Conservation (phyloP, 2,329 filamentous ascomycete species). For the Rutstroemia sydowiana region DNA sequence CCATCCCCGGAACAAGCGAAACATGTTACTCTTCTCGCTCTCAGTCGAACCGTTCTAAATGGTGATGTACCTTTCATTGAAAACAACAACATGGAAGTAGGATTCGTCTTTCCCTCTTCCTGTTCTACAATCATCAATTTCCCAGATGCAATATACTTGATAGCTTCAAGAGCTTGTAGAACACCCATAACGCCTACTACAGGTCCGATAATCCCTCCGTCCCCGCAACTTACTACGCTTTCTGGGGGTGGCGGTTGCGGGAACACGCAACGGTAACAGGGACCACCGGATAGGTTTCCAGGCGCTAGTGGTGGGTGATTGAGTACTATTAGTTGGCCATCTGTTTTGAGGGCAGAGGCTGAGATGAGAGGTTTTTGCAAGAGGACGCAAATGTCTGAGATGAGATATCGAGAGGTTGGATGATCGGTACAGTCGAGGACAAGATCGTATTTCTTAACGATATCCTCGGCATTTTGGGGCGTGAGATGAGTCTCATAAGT, state of each 20-base stretch:
- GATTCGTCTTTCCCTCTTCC: conserved; percentile 19
- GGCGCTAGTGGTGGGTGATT: conserved; percentile 66
- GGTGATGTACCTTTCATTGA: conserved; percentile 43
- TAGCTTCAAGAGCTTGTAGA: conserved; percentile 79
- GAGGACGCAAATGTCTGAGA: conserved; percentile 83
- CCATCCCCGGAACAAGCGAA: conserved; percentile 64
- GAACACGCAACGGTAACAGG: conserved; percentile 92
- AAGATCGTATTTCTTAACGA: conserved; percentile 68
- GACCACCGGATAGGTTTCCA: conserved; percentile 55
- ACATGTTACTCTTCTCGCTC: conserved; percentile 61
- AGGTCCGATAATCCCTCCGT: conserved; percentile 86
- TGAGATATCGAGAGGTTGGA: conserved; percentile 82
- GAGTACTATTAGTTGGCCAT: conserved; percentile 83
- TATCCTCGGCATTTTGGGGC: conserved; percentile 56
- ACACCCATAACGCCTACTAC: conserved; percentile 93
- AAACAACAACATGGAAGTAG: conserved; percentile 37
- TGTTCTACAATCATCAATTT: conserved; percentile 14
- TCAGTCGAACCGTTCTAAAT: conserved; percentile 72
- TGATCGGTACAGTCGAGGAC: conserved; percentile 95
- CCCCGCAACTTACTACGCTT: conserved; percentile 78
- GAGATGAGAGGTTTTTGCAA: conserved; percentile 75
- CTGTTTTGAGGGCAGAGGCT: conserved; percentile 79
- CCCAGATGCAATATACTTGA: conserved; percentile 63
- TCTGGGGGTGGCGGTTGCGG: conserved; percentile 78
- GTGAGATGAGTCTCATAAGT: conserved; percentile 58